Conservation (phyloP, 2,329 filamentous ascomycete genomes). For the Mollisiaceae sp. region DNA sequence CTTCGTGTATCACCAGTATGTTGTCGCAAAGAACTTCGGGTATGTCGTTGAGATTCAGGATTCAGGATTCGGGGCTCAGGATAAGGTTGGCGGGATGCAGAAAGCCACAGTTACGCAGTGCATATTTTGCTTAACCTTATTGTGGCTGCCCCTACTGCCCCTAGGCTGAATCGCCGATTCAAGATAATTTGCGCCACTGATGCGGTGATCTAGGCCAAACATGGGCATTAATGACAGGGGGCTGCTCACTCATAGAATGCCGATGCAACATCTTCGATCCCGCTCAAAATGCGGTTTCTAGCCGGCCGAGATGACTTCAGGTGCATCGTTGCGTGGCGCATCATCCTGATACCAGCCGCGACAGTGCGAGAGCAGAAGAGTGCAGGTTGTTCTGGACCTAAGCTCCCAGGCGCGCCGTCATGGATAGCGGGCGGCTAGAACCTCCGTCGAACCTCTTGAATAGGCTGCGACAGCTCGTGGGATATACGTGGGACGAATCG, state of each 20-base stretch:
- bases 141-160: too few species aligned
- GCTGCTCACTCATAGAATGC: neutral
- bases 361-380: neutral
- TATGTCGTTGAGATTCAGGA: too few species aligned
- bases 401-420: conserved; percentile 8
- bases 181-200: neutral
- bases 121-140: too few species aligned
- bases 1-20: neutral
- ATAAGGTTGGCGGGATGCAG: neutral
- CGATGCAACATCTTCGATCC: neutral
- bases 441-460: conserved; percentile 43
- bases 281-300: neutral
- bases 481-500: conserved; percentile 79
- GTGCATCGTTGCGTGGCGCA: neutral
- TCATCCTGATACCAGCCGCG: neutral
- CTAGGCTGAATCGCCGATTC: neutral
- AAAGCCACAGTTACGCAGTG: neutral
- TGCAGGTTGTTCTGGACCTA: neutral
- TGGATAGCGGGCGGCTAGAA: conserved; percentile 9
- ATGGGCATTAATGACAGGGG: neutral
- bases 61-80: neutral
- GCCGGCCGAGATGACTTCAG: neutral
- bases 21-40: too few species aligned
- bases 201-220: neutral
- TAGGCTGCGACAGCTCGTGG: conserved; percentile 72